phyloP scores from a whole-genome alignment of 1,284 basidiomycete species.

The Malassezia obtusa region DNA sequence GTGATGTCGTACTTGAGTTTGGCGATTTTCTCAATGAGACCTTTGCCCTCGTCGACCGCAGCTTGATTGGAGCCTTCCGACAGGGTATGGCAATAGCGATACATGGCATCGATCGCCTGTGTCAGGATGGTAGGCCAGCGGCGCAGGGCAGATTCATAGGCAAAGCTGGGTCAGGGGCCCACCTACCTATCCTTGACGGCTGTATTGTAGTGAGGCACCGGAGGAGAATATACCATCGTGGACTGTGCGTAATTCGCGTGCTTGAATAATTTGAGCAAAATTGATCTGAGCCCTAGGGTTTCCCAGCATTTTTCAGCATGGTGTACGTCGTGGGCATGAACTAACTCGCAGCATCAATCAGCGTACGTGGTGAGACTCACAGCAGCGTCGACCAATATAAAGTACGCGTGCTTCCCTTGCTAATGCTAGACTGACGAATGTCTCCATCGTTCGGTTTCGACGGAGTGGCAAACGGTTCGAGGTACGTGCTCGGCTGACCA shows the following conservation, averaged over 20 bases:
- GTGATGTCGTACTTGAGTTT: constrained; percentile 83
- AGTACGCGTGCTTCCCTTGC: constrained; percentile 18
- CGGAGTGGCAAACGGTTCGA: constrained; percentile 97
- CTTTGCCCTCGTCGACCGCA: constrained; percentile 61
- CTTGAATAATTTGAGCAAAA: no score
- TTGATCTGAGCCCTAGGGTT: no score
- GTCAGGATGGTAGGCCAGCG: constrained; percentile 87
- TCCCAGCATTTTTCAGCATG: no score
- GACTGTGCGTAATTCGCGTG: no score
- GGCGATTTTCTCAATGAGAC: constrained; percentile 67
- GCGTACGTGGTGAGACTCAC: constrained; percentile 10
- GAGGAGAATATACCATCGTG: background rate
- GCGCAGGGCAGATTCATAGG: constrained; percentile 56
- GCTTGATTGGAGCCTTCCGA: constrained; percentile 49
- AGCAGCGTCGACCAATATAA: constrained; percentile 41
- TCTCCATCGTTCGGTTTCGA: constrained; percentile 86
- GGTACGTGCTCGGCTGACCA: background rate
- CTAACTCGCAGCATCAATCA: constrained; percentile 17
- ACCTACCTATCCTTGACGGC: constrained; percentile 5
- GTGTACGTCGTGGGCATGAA: background rate
- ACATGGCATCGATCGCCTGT: constrained; percentile 63
- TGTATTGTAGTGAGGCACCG: constrained; percentile 7
- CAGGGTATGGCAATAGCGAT: constrained; percentile 50
- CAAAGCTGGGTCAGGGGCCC: constrained; percentile 46
- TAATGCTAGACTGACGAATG: constrained; percentile 64